Conservation (phyloP, 805 yeast species). For the Pichia nakasei region DNA sequence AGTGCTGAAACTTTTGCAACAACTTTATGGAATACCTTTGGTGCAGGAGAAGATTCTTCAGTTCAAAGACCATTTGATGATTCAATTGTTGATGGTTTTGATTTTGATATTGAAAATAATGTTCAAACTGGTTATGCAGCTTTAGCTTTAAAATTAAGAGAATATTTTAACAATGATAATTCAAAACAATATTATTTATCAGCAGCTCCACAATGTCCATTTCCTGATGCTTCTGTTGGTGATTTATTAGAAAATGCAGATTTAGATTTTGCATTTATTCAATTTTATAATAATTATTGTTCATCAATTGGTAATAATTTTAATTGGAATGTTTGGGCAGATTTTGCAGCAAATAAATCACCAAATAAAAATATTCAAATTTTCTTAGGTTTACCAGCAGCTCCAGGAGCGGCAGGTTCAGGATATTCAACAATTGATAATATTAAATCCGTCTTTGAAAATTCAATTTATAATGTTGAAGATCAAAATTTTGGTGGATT, state of each 20-base stretch:
- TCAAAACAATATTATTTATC: conserved; percentile 63
- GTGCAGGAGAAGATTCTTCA: conserved; percentile 39
- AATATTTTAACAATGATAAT: conserved; percentile 27
- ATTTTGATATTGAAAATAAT: conserved; percentile 61
- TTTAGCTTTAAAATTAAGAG: conserved; percentile 41
- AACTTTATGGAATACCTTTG: conserved; percentile 55
- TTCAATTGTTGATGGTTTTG: conserved; percentile 77
- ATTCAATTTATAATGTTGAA: conserved; percentile 20
- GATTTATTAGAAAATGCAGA: conserved; percentile 39
- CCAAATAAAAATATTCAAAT: conserved; percentile 64
- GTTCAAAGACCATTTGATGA: conserved; percentile 54
- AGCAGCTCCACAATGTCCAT: conserved; percentile 90
- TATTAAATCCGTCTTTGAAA: conserved; percentile 24
- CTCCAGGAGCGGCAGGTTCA: conserved; percentile 40
- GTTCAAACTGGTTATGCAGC: conserved; percentile 58
- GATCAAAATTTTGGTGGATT: conserved; percentile 55
- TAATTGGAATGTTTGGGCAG: conserved; percentile 63
- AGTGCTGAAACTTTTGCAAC: conserved; percentile 55
- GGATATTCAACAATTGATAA: conserved; percentile 47
- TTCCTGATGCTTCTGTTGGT: conserved; percentile 59
- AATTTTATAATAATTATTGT: conserved; percentile 85
- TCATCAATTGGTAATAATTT: conserved; percentile 39
- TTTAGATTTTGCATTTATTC: conserved; percentile 76
- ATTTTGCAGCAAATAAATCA: conserved; percentile 47
- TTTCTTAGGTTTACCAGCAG: conserved; percentile 65